Base-by-base conservation (phyloP, 768 basidiomycete genomes). In the Sistotremastrum suecicum region DNA sequence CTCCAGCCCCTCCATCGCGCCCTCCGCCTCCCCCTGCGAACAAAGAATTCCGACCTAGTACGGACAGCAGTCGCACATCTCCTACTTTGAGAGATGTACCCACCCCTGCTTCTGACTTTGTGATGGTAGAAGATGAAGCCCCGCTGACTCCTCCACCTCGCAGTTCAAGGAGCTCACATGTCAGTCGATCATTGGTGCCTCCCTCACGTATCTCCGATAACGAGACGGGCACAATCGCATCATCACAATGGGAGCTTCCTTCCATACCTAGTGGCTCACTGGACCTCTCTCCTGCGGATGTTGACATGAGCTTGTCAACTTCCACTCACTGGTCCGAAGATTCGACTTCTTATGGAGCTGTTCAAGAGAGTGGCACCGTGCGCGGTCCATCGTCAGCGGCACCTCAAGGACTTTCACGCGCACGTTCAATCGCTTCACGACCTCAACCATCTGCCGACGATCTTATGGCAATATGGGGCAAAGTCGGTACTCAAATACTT, bases 401-500 rank as follows among this genome's bases (percentile, higher is more conserved):
- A 39, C 34, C 36, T 48, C 48, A 47, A 54, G 44, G 49, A 48
- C 36, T 9, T 46, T 41, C 46, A 50, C 46, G 11, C 52, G 11
- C 39, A 44, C 48, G 20, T 34, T 29, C 46, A 11, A 33, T 31
- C 39, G 32, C 20, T 48, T 34, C 41, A n/a, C 34, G 42, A 9
- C 35, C 49, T 6, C 65, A 65, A 5, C 55, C 75, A 39, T 64
- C 73, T 34, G 48, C 74, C 0, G 85, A 87, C 37, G 80, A 87
- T 9, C 65, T 95, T 42, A 75, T 76, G 51, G 65, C 68, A 2
- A 61, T 87, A 4, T 82, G 82, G 74, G 75, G 75, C 4, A 75
- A 77, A 31, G 76, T 85, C 1, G 91, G 91, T 7, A 74, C 78
- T 3, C 77, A 77, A 47, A 70, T 94, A 3, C 74, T 76, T 55